phyloP scores from a whole-genome alignment of 139 green algal species.

The Chlorella vulgaris region DNA sequence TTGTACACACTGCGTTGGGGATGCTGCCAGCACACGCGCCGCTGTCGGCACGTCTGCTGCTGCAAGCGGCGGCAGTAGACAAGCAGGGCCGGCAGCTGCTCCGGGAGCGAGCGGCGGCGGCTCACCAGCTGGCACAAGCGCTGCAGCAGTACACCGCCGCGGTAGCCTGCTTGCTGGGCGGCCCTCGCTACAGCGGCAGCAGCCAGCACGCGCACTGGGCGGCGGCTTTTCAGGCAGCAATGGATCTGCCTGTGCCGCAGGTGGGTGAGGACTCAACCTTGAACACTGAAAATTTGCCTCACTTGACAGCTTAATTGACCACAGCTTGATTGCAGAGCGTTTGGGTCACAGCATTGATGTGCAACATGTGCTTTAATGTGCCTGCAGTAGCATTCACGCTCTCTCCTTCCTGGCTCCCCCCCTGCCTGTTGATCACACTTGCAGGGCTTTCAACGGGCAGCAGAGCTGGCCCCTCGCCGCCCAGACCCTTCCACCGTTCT shows the following conservation, averaged over 20 bases:
- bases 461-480: slow-evolving; percentile 8
- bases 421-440: neutral
- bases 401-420: neutral
- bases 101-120: slow-evolving; percentile 7
- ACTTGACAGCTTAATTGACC: no score
- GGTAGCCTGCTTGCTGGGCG: slow-evolving; percentile 22
- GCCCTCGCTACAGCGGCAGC: slow-evolving; percentile 21
- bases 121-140: neutral
- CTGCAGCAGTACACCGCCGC: slow-evolving; percentile 48
- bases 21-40: slow-evolving; percentile 16
- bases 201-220: slow-evolving; percentile 41
- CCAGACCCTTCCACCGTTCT: neutral
- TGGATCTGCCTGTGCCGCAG: slow-evolving; percentile 27
- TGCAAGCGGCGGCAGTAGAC: slow-evolving; percentile 2
- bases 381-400: no score
- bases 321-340: no score
- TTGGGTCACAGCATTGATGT: no score
- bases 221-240: slow-evolving; percentile 31
- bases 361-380: no score
- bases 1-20: slow-evolving; percentile 16
- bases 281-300: no score
- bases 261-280: neutral
- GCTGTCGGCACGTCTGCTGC: slow-evolving; percentile 24
- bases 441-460: slow-evolving; percentile 33
- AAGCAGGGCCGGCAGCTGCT: slow-evolving; percentile 35